Evolutionary conservation across 1,284 basidiomycete genomes (phyloP).

Genomic region (Pseudozyma hubeiensis): DNA sequence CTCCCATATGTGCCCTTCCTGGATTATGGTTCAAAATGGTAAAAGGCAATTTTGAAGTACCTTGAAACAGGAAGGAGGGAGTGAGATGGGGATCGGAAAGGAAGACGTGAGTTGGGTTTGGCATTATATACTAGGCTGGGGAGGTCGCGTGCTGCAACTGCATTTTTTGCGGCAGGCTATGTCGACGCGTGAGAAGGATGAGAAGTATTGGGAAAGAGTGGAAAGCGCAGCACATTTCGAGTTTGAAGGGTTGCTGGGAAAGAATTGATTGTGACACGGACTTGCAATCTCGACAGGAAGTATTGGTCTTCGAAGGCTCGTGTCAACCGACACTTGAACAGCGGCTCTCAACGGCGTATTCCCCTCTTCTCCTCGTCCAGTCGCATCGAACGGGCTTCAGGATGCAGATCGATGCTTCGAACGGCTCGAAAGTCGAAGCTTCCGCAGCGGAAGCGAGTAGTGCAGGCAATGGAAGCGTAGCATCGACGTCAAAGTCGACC

Average conservation of each 20-base stretch:
- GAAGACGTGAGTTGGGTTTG: neutral
- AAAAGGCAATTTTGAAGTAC: slow-evolving; percentile 59
- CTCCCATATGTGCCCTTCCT: slow-evolving; percentile 51
- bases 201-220: neutral
- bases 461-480: neutral
- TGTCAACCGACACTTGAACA: neutral
- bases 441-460: neutral
- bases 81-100: slow-evolving; percentile 15
- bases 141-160: slow-evolving; percentile 10
- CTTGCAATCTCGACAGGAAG: neutral
- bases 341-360: neutral
- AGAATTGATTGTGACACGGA: slow-evolving; percentile 1
- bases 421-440: neutral
- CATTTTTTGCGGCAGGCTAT: neutral
- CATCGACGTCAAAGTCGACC: slow-evolving; percentile 1
- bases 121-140: slow-evolving; percentile 22
- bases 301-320: slow-evolving; percentile 4
- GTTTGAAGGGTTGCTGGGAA: slow-evolving; percentile 19
- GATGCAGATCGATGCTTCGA: slow-evolving; percentile 2
- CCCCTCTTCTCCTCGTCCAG: neutral
- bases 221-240: slow-evolving; percentile 13
- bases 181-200: neutral
- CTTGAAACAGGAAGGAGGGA: slow-evolving; percentile 57
- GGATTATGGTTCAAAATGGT: slow-evolving; percentile 61
- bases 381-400: neutral